Evolutionary conservation across 225 moss, liverwort and hornwort species (phyloP).

Genomic region (Rhytidiadelphus loreus): DNA sequence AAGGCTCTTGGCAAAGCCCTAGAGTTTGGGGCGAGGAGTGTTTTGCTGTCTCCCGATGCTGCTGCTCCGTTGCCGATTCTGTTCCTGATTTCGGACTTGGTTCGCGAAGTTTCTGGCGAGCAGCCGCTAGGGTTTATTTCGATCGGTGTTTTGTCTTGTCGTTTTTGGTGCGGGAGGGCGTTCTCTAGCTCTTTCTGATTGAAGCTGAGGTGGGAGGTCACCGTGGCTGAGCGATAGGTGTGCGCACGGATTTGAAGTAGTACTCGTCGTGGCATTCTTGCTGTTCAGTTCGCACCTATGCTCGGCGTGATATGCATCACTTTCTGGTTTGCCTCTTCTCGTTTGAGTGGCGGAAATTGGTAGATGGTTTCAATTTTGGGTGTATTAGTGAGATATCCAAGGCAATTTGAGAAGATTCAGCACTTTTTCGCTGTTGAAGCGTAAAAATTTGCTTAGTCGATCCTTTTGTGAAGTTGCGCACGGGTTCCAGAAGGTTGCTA

Average conservation of each 20-base stretch:
- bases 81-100: neutral
- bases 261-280: neutral
- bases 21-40: neutral
- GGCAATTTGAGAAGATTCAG: neutral
- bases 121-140: neutral
- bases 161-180: neutral
- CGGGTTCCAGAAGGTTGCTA: neutral
- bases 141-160: neutral
- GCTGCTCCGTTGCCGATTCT: neutral
- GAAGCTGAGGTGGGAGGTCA: neutral
- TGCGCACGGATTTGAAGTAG: neutral
- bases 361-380: neutral
- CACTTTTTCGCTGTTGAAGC: neutral
- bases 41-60: neutral
- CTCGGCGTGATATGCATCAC: slow-evolving; percentile 4
- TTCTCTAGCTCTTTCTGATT: neutral
- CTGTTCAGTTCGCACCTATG: slow-evolving; percentile 2
- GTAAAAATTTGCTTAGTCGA: neutral
- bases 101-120: neutral
- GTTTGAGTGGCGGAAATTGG: neutral
- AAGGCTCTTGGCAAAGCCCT: neutral
- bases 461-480: neutral
- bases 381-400: neutral
- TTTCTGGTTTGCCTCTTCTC: slow-evolving; percentile 1
- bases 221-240: slow-evolving; percentile 1